Base-by-base conservation (phyloP, 805 yeast species). In the Yamadazyma takamatsuzukensis region DNA sequence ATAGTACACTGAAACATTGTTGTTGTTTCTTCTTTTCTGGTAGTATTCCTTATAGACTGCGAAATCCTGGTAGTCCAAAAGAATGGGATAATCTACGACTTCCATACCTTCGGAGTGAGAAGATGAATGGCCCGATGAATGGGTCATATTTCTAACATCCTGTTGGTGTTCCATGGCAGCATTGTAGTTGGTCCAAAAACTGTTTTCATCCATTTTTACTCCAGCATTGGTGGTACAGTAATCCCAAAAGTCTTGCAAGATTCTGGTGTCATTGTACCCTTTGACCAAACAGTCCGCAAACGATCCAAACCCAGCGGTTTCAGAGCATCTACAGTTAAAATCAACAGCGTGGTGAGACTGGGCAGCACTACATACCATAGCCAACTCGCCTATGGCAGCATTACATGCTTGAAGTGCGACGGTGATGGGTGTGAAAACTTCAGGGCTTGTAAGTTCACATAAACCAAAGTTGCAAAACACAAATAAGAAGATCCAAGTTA, bases 1-100 rank as follows among this genome's bases (percentile, higher is more conserved):
- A 49, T 48, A 38, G 68, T 58, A 37, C 56, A 65, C 16, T 10
- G 30, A 27, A 10, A 27, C 30, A 27, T 27, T 27, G 23, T 27
- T 27, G 22, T 27, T 27, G 15, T 27, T 27, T 27, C 30, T 27
- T 27, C 30, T 27, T 12, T 27, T 27, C 13, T 27, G 30, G 30
- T 29, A 29, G 19, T 21, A 29, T 4, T 29, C 26, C 13, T 29
- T 29, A 14, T 29, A 29, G 11, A 19, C 11, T 21, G 19, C 19
- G 13, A 29, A 21, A n/a, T 12, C 25, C 3, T 11, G 12, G n/a
- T 21, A 29, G 13, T 29, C 19, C 10, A 29, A 15, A 14, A 11
- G 10, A 22, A 29, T 19, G 8, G 32, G 32, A 13, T 27, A 27
- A n/a, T 27, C 30, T 6, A 27, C 30, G 4, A 18, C 16, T 11